Conservation (phyloP, 2,329 filamentous ascomycete species). For the Cytospora leucostoma region DNA sequence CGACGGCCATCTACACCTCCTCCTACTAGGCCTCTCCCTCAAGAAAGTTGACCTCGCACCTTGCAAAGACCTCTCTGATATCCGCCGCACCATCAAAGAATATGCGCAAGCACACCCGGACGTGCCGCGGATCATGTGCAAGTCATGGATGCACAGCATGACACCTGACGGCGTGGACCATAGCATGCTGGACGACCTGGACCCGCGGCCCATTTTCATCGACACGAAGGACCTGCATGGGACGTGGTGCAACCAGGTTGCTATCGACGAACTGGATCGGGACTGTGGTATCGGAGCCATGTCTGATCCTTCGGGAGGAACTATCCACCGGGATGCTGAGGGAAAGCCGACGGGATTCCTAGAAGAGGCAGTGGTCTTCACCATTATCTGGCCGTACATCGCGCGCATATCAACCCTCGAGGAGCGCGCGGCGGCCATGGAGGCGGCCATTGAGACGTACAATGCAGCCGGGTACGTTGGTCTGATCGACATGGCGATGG, state of each 20-base stretch:
- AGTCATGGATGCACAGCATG: conserved; percentile 60
- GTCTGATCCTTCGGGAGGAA: conserved; percentile 52
- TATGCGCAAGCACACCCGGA: conserved; percentile 49
- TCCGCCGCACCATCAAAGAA: conserved; percentile 46
- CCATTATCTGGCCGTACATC: conserved; percentile 56
- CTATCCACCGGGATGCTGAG: conserved; percentile 49
- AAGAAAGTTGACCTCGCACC: conserved; percentile 50
- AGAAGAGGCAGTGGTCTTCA: conserved; percentile 54
- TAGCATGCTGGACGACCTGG: conserved; percentile 53
- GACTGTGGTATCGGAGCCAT: conserved; percentile 49
- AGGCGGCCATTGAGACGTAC: conserved; percentile 50
- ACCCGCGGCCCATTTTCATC: conserved; percentile 55
- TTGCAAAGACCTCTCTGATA: conserved; percentile 51
- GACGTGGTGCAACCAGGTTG: conserved; percentile 56
- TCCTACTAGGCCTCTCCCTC: conserved; percentile 56
- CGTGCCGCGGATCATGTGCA: conserved; percentile 50
- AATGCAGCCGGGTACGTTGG: conserved; percentile 55
- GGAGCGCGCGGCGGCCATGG: conserved; percentile 50
- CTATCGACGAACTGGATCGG: conserved; percentile 52
- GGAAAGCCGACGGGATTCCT: conserved; percentile 54
- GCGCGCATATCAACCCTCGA: conserved; percentile 49
- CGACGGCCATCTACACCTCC: conserved; percentile 59
- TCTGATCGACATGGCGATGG: conserved; percentile 61
- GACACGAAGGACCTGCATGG: conserved; percentile 60
- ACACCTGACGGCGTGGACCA: conserved; percentile 51